Evolutionary conservation across 805 yeast species (phyloP), one percentile per base, ranked within the genome.

Genomic region (Nakazawaea holstii): DNA sequence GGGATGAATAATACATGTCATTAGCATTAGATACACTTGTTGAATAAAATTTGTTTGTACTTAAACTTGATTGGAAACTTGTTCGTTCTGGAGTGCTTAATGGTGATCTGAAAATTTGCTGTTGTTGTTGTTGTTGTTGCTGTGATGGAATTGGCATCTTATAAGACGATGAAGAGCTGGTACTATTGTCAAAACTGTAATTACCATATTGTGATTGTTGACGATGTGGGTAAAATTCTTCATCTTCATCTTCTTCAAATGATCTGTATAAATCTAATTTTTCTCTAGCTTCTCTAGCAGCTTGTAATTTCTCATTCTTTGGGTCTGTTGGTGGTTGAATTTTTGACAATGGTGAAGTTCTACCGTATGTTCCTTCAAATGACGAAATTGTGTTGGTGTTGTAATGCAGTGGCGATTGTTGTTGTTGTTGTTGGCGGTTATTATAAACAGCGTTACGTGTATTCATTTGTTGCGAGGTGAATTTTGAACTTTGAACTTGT

Each of bases 221-320:
- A n/a, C n/a, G 43, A 27, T 60, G 43, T 17, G 87, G 87, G 54
- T 83, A 81, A 61, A 86, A 86, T 65, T 82, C 91, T 43, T 75
- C 59, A 61, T 85, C 92, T 54, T 84, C 87, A 59, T 81, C 88
- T 36, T 72, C 59, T 54, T 83, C 90, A 60, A 85, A 83, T 35
- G 88, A 82, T 55, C 85, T 76, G 56, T 82, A 79, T 35, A 81
- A 74, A 53, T 82, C 77, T 56, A 80, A 72, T 53, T 73, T 72
- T n/a, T 67, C 72, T 48, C 77, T 67, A 15, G 77, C 74, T 6
- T 62, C 49, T 52, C 32, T 45, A 20, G 44, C 41, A 10, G 33
- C 43, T 33, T 35, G 46, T 30, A 51, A 35, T 35, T 44, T 44
- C 15, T 29, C 39, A 17, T 13, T 43, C 15, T 27, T 35, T 10